A percentile compares a stretch with the other conserved stretches of the same genome.
These are phyloP conservation scores for Botryotinia globosa DNA, from an alignment of 2,329 filamentous ascomycete genomes.

Conservation along the genomic window DNA sequence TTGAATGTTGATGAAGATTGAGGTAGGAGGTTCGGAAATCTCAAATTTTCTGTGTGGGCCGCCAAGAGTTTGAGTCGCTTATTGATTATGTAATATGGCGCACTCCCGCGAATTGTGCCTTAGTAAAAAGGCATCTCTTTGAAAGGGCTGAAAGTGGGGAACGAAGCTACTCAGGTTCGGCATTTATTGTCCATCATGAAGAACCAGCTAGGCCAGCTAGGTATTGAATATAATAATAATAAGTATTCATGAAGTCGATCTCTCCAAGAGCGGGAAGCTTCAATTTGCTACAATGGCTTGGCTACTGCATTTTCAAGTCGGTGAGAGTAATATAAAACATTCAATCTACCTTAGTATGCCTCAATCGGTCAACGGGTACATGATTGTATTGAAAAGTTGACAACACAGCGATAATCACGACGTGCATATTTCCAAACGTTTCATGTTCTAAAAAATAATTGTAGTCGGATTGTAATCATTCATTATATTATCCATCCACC, in stretches of 20 bases:
- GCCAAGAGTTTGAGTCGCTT: conserved; percentile 31
- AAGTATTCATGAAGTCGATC: background rate
- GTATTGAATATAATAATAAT: no score
- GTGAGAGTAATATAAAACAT: background rate
- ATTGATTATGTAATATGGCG: background rate
- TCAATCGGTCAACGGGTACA: background rate
- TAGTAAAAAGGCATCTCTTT: background rate
- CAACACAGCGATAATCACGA: conserved; percentile 2
- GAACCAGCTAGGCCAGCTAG: background rate
- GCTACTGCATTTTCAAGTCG: background rate
- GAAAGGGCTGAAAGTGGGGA: background rate
- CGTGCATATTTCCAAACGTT: background rate
- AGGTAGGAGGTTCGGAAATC: conserved; percentile 7
- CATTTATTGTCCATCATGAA: background rate
- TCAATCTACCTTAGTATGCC: background rate
- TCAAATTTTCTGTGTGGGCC: conserved; percentile 23
- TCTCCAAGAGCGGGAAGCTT: background rate
- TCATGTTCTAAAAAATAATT: background rate
- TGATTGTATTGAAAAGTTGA: background rate
- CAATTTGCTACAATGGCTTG: background rate
- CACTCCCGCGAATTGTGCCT: rapidly evolving
- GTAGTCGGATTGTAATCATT: conserved; percentile 22
- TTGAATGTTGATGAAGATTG: conserved; percentile 29
- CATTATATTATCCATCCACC: conserved; percentile 20
- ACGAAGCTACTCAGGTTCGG: background rate